Conservation (phyloP, 495 filamentous ascomycete genomes). For the Penicillium antarcticum region DNA sequence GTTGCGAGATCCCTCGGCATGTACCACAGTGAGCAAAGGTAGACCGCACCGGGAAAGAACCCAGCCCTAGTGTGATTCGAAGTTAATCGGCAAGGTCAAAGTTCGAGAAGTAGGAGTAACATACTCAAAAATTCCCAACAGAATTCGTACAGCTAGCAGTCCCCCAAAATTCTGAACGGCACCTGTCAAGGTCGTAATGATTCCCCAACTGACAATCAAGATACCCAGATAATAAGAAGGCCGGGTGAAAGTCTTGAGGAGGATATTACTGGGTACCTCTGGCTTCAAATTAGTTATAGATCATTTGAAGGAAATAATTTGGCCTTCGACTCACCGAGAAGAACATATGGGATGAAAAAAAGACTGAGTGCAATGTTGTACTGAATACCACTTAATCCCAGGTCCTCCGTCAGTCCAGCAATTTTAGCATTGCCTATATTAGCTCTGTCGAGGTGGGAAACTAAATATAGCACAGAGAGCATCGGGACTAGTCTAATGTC, state of each 20-base stretch:
- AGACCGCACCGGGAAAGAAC: slow-evolving; percentile 68
- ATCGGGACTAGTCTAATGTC: slow-evolving; percentile 30
- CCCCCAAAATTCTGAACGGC: slow-evolving; percentile 56
- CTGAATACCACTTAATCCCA: slow-evolving; percentile 54
- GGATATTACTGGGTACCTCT: slow-evolving; percentile 56
- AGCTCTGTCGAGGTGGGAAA: slow-evolving; percentile 51
- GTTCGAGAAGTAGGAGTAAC: background rate
- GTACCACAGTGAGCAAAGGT: slow-evolving; percentile 74
- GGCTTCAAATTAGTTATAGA: slow-evolving; percentile 26
- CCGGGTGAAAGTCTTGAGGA: slow-evolving; percentile 41
- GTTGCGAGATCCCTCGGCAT: slow-evolving; percentile 26
- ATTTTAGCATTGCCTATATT: slow-evolving; percentile 80
- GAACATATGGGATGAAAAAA: slow-evolving; percentile 69
- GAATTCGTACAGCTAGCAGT: slow-evolving; percentile 54
- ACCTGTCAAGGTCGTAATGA: slow-evolving; percentile 42
- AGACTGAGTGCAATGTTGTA: slow-evolving; percentile 63
- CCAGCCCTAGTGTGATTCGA: slow-evolving; percentile 27
- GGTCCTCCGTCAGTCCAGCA: slow-evolving; percentile 59
- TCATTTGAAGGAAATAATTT: slow-evolving; percentile 2
- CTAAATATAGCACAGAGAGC: slow-evolving; percentile 41
- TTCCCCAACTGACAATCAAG: slow-evolving; percentile 54
- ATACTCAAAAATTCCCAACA: slow-evolving; percentile 62
- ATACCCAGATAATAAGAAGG: slow-evolving; percentile 47
- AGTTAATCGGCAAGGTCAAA: no score
- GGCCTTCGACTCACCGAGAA: slow-evolving; percentile 52